Base-by-base conservation (phyloP, 2,329 filamentous ascomycete genomes). In the Penicillium janthinellum region DNA sequence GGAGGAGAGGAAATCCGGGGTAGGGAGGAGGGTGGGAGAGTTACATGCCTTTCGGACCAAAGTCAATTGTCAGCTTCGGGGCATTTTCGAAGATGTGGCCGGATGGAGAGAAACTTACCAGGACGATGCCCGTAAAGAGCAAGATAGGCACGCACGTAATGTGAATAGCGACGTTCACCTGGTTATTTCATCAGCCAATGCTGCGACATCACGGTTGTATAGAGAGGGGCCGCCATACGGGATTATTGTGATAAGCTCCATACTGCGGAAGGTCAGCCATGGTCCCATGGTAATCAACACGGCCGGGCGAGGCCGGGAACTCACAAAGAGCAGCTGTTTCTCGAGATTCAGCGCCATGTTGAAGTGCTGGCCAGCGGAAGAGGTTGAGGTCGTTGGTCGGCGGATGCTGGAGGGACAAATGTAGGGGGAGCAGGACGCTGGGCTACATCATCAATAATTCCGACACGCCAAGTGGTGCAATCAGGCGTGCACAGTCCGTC, bases 141-240 rank as follows among this genome's bases (percentile, higher is more conserved):
- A 89, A 81, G 28, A 83, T 73, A 14, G 86, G 86, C n/a, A 89
- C 86, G 70, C 84, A 88, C 55, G 81, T 81, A 60, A 88, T 81
- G 69, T 88, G 86, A 68, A 89, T 88, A 47, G 78, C 84, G 59
- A 88, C 75, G 71, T 89, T 89, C 71, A 87, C 81, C 86, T 88
- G 68, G 57, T 41, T 63, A 12, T 60, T 50, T 47, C 5, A 54
- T 52, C 45, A 57, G 62, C 39, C 64, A 61, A 28, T 31, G 61
- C 61, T 25, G 66, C 72, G 62, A 64, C 22, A 51, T 55, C 60
- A 35, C 64, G 63, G 56, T 28, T 48, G 15, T 7, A 42, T 54
- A 45, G 49, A 25, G 41, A 38, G 58, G 41, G 37, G 61, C 34
- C 14, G 45, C 42, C 77, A 58, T 80, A 89, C 86, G 60, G 84